Percentiles rank a stretch among this genome's conserved stretches.
phyloP scores from a whole-genome alignment of 305 asterid genomes.

The Solanum hybrid region DNA sequence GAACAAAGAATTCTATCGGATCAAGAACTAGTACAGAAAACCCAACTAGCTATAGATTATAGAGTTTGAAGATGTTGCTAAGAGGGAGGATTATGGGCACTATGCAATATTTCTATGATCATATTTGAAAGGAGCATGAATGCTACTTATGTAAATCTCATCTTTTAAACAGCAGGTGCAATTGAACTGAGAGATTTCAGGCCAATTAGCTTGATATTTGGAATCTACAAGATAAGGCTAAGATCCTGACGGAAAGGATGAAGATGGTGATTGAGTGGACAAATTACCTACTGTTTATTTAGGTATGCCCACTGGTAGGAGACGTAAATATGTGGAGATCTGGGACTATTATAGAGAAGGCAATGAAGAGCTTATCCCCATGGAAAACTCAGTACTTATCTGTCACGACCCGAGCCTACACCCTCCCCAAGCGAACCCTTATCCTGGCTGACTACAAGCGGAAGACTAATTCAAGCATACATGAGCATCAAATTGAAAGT shows the following conservation, averaged over 20 bases:
- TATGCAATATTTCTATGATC: neutral
- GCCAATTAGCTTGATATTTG: neutral
- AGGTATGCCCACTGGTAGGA: neutral
- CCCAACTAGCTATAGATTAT: neutral
- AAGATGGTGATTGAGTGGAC: neutral
- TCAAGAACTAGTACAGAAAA: neutral
- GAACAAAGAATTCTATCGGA: neutral
- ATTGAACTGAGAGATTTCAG: neutral
- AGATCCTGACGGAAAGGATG: neutral
- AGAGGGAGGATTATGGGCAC: neutral
- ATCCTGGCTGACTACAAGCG: too few relatives aligned
- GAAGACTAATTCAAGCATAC: too few relatives aligned
- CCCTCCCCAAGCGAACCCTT: too few relatives aligned
- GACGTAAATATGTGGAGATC: neutral
- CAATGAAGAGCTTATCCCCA: neutral
- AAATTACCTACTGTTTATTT: neutral
- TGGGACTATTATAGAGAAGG: neutral
- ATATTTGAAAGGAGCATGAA: neutral
- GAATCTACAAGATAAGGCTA: neutral
- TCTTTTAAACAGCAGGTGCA: neutral
- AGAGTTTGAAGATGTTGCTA: neutral
- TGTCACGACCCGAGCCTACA: too few relatives aligned
- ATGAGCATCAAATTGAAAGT: too few relatives aligned
- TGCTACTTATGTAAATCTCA: neutral
- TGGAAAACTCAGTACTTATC: neutral